These are phyloP conservation scores for Eucalyptus melliodora DNA, from an alignment of 345 rosid species.

Conservation along the genomic window DNA sequence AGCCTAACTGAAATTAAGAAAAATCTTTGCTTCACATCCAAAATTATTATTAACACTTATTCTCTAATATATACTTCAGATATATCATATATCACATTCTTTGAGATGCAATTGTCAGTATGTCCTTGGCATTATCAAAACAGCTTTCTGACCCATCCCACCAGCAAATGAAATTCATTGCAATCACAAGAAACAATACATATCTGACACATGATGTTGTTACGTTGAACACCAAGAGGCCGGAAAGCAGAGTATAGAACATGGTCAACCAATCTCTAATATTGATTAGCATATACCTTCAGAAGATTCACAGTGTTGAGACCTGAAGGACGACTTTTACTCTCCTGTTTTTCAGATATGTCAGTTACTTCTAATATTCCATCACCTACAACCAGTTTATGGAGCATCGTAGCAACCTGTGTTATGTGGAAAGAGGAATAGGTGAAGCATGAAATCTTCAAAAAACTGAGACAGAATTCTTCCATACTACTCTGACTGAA, in stretches of 20 bases:
- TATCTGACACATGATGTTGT: neutral
- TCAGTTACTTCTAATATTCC: slow-evolving; percentile 59
- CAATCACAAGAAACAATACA: neutral
- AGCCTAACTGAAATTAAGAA: neutral
- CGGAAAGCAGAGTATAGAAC: neutral
- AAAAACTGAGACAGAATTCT: neutral
- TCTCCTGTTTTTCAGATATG: slow-evolving; percentile 71
- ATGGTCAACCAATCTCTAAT: neutral
- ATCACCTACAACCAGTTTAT: slow-evolving; percentile 59
- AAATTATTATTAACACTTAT: neutral
- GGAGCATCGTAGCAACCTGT: slow-evolving; percentile 78
- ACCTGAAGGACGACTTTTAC: slow-evolving; percentile 78
- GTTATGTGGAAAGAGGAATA: slow-evolving; percentile 1
- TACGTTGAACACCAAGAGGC: neutral
- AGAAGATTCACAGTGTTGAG: slow-evolving; percentile 90
- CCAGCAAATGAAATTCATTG: neutral
- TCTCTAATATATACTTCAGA: neutral
- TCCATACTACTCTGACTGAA: neutral
- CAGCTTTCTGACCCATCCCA: neutral
- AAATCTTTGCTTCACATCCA: neutral
- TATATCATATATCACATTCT: neutral
- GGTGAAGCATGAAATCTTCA: neutral
- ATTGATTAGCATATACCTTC: slow-evolving; percentile 50
- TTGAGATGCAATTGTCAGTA: neutral
- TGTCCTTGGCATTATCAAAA: neutral